Conservation (phyloP, 495 filamentous ascomycete genomes). For the Halenospora varia region DNA sequence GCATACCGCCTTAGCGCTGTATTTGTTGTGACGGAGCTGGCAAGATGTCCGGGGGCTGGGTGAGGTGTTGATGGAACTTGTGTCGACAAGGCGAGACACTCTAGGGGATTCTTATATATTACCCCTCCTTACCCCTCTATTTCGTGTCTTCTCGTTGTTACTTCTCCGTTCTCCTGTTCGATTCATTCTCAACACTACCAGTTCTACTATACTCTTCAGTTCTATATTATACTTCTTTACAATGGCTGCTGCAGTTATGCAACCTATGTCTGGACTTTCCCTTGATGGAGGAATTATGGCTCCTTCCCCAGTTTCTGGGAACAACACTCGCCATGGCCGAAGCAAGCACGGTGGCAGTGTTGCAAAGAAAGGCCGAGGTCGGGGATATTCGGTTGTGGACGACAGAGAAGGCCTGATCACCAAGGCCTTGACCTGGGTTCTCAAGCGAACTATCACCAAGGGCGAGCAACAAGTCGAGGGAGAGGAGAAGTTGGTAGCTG, state of each 20-base stretch:
- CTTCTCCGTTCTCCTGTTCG: constrained; percentile 3
- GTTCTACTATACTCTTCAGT: neutral
- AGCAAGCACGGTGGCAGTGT: constrained; percentile 37
- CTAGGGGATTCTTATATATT: neutral
- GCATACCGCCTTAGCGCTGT: constrained; percentile 10
- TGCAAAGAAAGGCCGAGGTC: constrained; percentile 30
- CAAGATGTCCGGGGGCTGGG: neutral
- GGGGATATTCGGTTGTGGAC: constrained; percentile 38
- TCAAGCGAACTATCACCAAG: constrained; percentile 36
- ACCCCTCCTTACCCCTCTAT: neutral
- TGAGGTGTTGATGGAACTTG: constrained; percentile 2
- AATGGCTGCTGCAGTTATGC: constrained; percentile 27
- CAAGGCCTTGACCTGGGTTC: constrained; percentile 39
- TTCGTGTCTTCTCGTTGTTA: constrained; percentile 1
- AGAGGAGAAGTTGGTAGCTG: constrained; percentile 32
- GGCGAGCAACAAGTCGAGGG: constrained; percentile 33
- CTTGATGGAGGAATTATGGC: constrained; percentile 37
- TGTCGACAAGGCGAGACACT: neutral
- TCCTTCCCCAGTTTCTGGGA: constrained; percentile 37
- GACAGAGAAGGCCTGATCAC: constrained; percentile 35
- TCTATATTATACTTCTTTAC: constrained; percentile 6
- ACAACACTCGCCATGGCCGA: constrained; percentile 39
- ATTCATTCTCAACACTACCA: constrained; percentile 1
- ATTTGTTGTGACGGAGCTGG: neutral
- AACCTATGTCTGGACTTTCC: constrained; percentile 20